A percentile compares a stretch with the other conserved stretches of the same genome.
These are phyloP conservation scores for Rhodamnia rubescens DNA, from an alignment of 345 rosid genomes.

Conservation along the genomic window DNA sequence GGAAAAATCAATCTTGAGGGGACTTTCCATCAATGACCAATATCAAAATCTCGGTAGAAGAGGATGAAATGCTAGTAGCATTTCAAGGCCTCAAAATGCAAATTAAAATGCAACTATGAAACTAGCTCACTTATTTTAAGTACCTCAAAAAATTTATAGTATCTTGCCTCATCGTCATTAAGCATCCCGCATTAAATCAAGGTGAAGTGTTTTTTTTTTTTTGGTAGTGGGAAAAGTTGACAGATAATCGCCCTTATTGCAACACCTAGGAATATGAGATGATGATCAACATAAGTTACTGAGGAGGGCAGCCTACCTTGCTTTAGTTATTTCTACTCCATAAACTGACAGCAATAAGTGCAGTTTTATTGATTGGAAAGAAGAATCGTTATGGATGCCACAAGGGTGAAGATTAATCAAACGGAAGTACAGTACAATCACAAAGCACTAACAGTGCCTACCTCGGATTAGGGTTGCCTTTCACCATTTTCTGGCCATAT, in stretches of 20 bases:
- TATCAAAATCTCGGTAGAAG: not conserved
- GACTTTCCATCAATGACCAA: not conserved
- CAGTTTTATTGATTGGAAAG: not conserved
- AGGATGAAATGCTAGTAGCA: not conserved
- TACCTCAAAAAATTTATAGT: not conserved
- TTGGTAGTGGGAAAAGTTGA: not conserved
- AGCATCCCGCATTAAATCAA: not conserved
- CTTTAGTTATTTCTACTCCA: not conserved
- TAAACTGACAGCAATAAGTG: not conserved
- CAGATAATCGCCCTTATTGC: not conserved
- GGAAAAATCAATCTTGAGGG: not conserved
- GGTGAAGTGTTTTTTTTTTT: not conserved
- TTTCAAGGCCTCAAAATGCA: not conserved
- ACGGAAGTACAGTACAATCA: not conserved
- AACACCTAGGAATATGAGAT: not conserved
- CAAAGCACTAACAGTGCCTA: constrained; percentile 3
- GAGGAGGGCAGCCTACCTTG: not conserved
- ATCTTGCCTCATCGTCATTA: not conserved
- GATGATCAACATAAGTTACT: not conserved
- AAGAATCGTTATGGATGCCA: not conserved
- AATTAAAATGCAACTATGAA: not conserved
- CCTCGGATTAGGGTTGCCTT: constrained; percentile 98
- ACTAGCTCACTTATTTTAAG: not conserved
- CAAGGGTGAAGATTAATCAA: not conserved
- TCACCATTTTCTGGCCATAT: constrained; percentile 93